Percentiles rank a stretch among this genome's conserved stretches.
Conservation (phyloP, 257 asterid genomes). For the Capsicum baccatum region DNA sequence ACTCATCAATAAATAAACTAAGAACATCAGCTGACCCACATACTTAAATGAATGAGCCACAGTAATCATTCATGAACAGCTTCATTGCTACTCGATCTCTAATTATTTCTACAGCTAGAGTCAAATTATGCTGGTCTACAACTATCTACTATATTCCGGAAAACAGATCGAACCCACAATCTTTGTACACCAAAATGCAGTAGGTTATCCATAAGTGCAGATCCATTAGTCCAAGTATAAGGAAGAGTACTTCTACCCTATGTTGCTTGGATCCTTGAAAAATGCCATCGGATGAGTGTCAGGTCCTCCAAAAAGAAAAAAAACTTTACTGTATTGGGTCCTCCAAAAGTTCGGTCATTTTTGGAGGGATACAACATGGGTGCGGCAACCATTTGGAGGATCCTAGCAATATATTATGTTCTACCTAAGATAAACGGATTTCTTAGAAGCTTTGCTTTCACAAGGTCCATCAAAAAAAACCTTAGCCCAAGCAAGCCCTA, state of each 20-base stretch:
- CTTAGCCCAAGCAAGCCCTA: constrained; percentile 5
- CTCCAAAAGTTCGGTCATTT: neutral
- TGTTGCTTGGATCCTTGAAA: neutral
- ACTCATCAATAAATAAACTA: constrained; percentile 1
- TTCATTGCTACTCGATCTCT: constrained; percentile 18
- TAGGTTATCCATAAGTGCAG: neutral
- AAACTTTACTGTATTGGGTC: neutral
- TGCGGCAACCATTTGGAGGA: neutral
- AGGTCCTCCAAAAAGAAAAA: neutral
- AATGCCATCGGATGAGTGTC: neutral
- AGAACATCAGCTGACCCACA: constrained; percentile 10
- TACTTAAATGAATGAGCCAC: neutral
- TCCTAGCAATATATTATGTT: neutral
- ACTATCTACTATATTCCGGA: neutral
- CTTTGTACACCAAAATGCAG: constrained; percentile 18
- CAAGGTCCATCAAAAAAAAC: neutral
- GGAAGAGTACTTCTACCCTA: neutral
- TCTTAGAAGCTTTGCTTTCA: neutral
- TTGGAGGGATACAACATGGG: neutral
- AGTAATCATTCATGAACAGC: constrained; percentile 9
- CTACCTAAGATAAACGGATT: neutral
- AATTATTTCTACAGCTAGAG: neutral
- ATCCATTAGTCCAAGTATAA: constrained; percentile 13
- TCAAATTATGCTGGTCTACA: neutral
- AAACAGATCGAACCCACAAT: constrained; percentile 5